Evolutionary conservation across 108 stramenopile genomes (phyloP).

Genomic region (Nitzschia sp.): DNA sequence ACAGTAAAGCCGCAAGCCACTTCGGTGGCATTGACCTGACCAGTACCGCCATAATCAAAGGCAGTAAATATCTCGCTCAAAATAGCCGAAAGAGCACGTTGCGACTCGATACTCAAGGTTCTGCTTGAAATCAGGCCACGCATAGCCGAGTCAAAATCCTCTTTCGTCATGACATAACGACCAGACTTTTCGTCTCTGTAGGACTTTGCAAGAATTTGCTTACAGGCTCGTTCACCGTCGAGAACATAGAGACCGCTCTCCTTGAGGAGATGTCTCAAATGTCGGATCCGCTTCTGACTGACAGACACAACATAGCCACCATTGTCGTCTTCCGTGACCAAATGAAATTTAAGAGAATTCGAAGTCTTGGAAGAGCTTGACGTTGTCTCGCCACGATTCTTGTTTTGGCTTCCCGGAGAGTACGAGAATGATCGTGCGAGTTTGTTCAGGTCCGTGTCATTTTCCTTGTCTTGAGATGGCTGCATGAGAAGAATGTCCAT

Average conservation of each 20-base stretch:
- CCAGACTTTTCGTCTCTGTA: conserved; percentile 43
- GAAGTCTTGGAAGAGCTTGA: conserved; percentile 35
- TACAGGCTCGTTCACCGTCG: conserved; percentile 66
- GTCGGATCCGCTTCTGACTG: conserved; percentile 68
- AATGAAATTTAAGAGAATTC: conserved; percentile 72
- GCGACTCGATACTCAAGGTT: conserved; percentile 40
- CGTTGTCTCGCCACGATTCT: background rate
- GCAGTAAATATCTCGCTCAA: conserved; percentile 72
- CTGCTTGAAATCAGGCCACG: conserved; percentile 15
- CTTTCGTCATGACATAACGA: conserved; percentile 58
- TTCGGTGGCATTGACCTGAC: conserved; percentile 64
- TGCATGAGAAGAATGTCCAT: conserved; percentile 68
- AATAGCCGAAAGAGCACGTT: conserved; percentile 58
- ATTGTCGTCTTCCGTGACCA: conserved; percentile 63
- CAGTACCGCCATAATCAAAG: conserved; percentile 75
- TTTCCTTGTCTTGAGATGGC: conserved; percentile 51
- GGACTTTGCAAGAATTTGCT: conserved; percentile 66
- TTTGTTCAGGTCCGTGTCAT: conserved; percentile 37
- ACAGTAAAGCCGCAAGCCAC: conserved; percentile 85
- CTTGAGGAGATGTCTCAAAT: conserved; percentile 68
- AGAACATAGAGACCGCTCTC: conserved; percentile 74
- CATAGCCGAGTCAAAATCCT: conserved; percentile 82
- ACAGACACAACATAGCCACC: conserved; percentile 81
- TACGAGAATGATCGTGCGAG: conserved; percentile 23
- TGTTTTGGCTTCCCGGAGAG: conserved; percentile 23